phyloP scores from a whole-genome alignment of 768 basidiomycete species.

The Suillus brevipes region DNA sequence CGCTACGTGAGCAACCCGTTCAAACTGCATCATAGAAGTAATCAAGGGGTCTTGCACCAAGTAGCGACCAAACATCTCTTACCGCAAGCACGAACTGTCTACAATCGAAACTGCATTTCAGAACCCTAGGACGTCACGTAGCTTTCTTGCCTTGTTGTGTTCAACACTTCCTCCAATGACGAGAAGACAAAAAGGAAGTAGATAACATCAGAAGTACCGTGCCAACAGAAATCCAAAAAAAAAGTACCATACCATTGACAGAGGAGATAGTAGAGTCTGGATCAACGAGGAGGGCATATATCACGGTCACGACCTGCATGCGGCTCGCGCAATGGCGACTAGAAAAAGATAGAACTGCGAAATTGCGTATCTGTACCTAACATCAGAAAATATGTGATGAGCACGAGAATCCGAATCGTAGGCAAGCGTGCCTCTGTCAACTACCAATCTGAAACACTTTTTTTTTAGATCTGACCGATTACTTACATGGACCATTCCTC shows the following conservation, averaged over 20 bases:
- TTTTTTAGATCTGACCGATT: neutral
- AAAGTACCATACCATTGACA: neutral
- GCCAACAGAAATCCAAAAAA: neutral
- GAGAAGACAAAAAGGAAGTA: neutral
- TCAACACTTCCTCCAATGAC: neutral
- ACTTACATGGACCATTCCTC: neutral
- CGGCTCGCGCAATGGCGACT: neutral
- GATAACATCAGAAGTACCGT: neutral
- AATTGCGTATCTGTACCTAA: neutral
- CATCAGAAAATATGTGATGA: neutral
- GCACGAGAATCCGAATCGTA: neutral
- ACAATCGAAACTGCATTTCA: neutral
- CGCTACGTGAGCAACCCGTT: neutral
- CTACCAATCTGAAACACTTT: neutral
- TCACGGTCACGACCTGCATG: neutral
- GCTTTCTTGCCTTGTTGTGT: neutral
- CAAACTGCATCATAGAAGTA: neutral
- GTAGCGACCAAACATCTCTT: neutral
- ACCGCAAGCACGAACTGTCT: neutral
- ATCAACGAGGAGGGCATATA: neutral
- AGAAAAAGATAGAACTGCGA: neutral
- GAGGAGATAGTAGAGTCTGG: neutral
- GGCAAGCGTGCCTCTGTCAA: neutral
- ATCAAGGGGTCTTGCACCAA: neutral
- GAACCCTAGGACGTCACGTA: neutral